Evolutionary conservation across 73 alveolate species (phyloP), one percentile per base, ranked within the genome.

Genomic region (Effrenium voratum): DNA sequence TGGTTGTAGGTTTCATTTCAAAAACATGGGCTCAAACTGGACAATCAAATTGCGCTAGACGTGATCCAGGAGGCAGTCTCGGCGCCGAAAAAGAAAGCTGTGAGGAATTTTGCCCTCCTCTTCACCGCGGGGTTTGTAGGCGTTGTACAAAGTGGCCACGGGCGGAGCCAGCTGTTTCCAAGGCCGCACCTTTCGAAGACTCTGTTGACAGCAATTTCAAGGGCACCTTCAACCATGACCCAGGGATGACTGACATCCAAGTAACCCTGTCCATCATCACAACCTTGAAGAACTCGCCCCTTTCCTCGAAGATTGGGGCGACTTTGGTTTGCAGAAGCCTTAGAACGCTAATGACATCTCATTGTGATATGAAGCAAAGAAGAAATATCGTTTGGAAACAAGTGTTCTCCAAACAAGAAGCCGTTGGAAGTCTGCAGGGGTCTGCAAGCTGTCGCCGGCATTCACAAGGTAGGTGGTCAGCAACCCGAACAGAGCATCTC

Each of bases 211-310:
- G n/a, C n/a, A n/a, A n/a, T n/a, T n/a, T n/a, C n/a, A n/a, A n/a
- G n/a, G n/a, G n/a, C n/a, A n/a, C n/a, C n/a, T n/a, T n/a, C n/a
- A n/a, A n/a, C n/a, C n/a, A n/a, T n/a, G n/a, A n/a, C n/a, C n/a
- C n/a, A n/a, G n/a, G n/a, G n/a, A n/a, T n/a, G n/a, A n/a, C n/a
- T n/a, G n/a, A n/a, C n/a, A 15, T 5, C 49, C 91, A 22, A 28
- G 76, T 24, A 0, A 41, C 93, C 1, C 52, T 12, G 50, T 52
- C 77, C 77, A 82, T n/a, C 36, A 49, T 44, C 24, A n/a, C 24
- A 8, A 82, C 93, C 30, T 49, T 6, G 52, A 82, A 82, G 36
- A 12, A 26, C 63, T 82, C 93, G 41, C 93, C 93, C 16, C 93
- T 47, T 15, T 30, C 22, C 16, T 49, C 52, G 43, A 49, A 82